Evolutionary conservation across 257 asterid genomes (phyloP).

Genomic region (Solanum rostratum): DNA sequence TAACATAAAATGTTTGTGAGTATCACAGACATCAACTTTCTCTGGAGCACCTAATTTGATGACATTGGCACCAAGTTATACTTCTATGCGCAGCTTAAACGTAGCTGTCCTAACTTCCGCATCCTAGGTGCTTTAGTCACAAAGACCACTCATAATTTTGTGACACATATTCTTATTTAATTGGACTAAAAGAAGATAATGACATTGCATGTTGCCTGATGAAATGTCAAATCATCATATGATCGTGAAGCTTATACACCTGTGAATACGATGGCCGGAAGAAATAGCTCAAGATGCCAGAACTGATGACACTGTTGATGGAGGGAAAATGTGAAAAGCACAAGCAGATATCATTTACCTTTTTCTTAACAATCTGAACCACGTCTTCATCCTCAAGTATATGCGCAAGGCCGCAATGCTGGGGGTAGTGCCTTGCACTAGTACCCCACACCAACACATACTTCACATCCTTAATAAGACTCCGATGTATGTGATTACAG

Average conservation of each 20-base stretch:
- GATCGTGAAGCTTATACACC: neutral
- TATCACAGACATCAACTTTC: neutral
- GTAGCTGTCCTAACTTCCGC: neutral
- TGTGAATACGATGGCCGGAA: neutral
- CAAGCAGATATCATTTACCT: conserved; percentile 31
- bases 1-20: neutral
- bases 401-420: conserved; percentile 91
- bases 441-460: conserved; percentile 93
- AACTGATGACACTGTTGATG: neutral
- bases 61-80: neutral
- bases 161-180: neutral
- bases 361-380: conserved; percentile 95
- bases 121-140: neutral
- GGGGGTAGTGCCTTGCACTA: conserved; percentile 96
- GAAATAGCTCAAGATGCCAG: neutral
- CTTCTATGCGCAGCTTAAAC: neutral
- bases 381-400: conserved; percentile 90
- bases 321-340: neutral
- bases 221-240: neutral
- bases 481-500: conserved; percentile 95
- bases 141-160: neutral
- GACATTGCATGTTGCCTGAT: neutral
- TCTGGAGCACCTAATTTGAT: neutral
- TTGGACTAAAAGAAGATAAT: neutral
- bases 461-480: conserved; percentile 87